phyloP scores from a whole-genome alignment of 2,329 filamentous ascomycete genomes.

The Diaporthe eres region DNA sequence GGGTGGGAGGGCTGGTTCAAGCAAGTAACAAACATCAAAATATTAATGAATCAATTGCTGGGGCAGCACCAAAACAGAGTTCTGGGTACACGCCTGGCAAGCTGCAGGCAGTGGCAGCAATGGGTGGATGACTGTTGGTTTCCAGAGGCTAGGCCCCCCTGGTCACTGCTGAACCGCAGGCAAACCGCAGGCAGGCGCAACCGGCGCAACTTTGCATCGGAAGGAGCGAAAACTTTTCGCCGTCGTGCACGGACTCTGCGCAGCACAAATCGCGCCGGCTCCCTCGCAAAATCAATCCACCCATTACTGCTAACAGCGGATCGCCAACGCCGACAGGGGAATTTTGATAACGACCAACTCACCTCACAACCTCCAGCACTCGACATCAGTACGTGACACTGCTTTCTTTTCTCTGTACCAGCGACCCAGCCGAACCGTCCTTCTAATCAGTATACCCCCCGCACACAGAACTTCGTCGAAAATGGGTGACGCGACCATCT shows the following conservation, averaged over 20 bases:
- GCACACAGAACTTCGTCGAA: slow-evolving; percentile 70
- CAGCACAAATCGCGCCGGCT: slow-evolving; percentile 33
- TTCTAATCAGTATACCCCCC: slow-evolving; percentile 47
- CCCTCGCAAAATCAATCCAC: slow-evolving; percentile 36
- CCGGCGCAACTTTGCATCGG: not conserved
- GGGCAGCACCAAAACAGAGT: not conserved
- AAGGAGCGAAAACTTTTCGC: slow-evolving; percentile 32
- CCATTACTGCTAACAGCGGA: slow-evolving; percentile 33
- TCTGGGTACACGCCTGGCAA: not conserved
- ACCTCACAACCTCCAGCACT: slow-evolving; percentile 37
- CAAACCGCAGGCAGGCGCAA: not conserved
- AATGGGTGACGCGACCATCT: slow-evolving; percentile 88
- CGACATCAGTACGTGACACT: slow-evolving; percentile 36
- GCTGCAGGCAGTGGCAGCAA: not conserved
- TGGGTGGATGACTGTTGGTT: not conserved
- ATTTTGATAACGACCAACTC: slow-evolving; percentile 39
- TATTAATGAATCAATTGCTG: not conserved
- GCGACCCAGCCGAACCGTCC: slow-evolving; percentile 28
- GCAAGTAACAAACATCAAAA: not conserved
- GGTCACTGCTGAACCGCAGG: not conserved
- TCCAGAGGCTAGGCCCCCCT: not conserved
- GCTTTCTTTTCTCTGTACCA: slow-evolving; percentile 6
- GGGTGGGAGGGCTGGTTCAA: not conserved
- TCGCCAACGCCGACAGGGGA: slow-evolving; percentile 37
- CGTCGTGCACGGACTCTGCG: slow-evolving; percentile 12